Conservation (phyloP, 2,329 filamentous ascomycete species). For the Botrytis byssoidea region DNA sequence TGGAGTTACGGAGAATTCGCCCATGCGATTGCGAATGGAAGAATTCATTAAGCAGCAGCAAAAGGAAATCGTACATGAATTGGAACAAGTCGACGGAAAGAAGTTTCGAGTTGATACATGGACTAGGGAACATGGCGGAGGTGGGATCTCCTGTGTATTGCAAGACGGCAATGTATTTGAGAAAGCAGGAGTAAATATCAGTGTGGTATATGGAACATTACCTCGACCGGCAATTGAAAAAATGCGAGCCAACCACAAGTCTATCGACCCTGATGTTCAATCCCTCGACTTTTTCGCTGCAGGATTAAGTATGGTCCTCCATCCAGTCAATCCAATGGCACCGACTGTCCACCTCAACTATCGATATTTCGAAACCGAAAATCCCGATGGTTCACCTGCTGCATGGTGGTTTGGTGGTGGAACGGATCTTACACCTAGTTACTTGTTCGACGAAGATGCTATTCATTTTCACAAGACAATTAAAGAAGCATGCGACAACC, state of each 20-base stretch:
- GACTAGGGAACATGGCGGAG: slow-evolving; percentile 83
- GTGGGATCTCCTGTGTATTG: slow-evolving; percentile 89
- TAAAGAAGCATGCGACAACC: slow-evolving; percentile 88
- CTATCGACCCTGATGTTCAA: slow-evolving; percentile 73
- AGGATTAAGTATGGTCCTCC: slow-evolving; percentile 87
- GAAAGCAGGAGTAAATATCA: slow-evolving; percentile 94
- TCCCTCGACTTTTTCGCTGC: slow-evolving; percentile 93
- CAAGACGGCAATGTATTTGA: slow-evolving; percentile 97
- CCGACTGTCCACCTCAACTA: slow-evolving; percentile 98
- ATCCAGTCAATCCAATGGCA: slow-evolving; percentile 93
- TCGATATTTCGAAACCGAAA: slow-evolving; percentile 95
- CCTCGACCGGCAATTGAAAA: slow-evolving; percentile 84
- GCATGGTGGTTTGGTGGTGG: slow-evolving; percentile 99
- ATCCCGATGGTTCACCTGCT: slow-evolving; percentile 74
- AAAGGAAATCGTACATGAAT: slow-evolving; percentile 76
- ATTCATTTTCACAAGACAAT: slow-evolving; percentile 95
- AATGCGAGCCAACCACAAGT: slow-evolving; percentile 95
- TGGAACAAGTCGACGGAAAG: slow-evolving; percentile 80
- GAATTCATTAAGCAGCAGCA: slow-evolving; percentile 93
- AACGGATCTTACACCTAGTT: slow-evolving; percentile 87
- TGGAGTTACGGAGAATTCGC: slow-evolving; percentile 72
- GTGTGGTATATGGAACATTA: slow-evolving; percentile 88
- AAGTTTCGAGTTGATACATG: slow-evolving; percentile 83
- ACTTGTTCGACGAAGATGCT: slow-evolving; percentile 95
- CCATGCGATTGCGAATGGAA: slow-evolving; percentile 98